Evolutionary conservation across 352 stramenopile species (phyloP).

Genomic region (Phytophthora citricola): DNA sequence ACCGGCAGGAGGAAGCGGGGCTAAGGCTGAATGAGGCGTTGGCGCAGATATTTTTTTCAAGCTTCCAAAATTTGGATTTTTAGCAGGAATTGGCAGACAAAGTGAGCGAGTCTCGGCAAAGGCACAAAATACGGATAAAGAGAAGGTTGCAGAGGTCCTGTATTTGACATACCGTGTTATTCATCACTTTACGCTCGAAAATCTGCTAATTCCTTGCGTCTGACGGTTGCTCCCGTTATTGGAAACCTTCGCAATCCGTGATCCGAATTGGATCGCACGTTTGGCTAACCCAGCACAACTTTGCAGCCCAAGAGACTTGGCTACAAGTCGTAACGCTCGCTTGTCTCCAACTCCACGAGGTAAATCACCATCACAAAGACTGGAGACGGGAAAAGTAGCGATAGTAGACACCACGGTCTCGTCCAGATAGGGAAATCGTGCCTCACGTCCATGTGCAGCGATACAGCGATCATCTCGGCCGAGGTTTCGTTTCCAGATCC

Average conservation of each 20-base stretch:
- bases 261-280: conserved; percentile 95
- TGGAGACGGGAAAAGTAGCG: conserved; percentile 59
- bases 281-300: conserved; percentile 86
- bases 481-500: conserved; percentile 96
- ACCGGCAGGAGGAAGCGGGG: conserved; percentile 13
- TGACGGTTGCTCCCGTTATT: conserved; percentile 70
- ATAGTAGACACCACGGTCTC: conserved; percentile 90
- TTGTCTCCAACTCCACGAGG: conserved; percentile 92
- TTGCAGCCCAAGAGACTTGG: conserved; percentile 66
- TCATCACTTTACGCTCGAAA: conserved; percentile 22
- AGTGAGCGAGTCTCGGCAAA: too few relatives aligned
- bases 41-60: neutral
- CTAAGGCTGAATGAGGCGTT: conserved; percentile 20
- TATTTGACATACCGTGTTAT: neutral
- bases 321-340: conserved; percentile 86
- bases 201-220: conserved; percentile 51
- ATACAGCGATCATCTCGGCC: conserved; percentile 96
- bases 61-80: conserved; percentile 1
- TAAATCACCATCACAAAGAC: conserved; percentile 84
- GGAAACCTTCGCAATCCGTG: conserved; percentile 91
- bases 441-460: conserved; percentile 91
- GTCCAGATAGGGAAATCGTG: conserved; percentile 96
- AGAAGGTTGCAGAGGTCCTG: neutral
- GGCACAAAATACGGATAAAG: too few relatives aligned
- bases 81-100: too few relatives aligned